Evolutionary conservation across 768 basidiomycete species (phyloP), one percentile per base, ranked within the genome.

Genomic region (Dacryopinax primogenitus): DNA sequence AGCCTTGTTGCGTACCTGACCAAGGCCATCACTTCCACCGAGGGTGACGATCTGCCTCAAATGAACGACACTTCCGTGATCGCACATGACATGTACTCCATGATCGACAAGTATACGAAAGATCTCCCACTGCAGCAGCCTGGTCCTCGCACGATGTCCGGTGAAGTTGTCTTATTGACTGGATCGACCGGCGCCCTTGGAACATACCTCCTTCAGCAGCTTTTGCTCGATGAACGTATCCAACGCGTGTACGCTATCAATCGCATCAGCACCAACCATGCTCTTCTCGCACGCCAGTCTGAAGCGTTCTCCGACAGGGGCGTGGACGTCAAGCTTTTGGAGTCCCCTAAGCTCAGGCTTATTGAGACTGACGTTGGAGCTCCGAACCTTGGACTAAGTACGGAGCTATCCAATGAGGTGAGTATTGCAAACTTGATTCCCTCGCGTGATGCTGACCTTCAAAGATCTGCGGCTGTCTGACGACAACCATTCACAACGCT

Each of bases 81-180:
- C 62, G 64, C 67, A 23, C 37, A 44, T 23, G 68, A 65, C 1
- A 79, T 80, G 68, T 71, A 75, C 32, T 72, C 67, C 0, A 75
- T 81, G 72, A 75, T 81, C 35, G 74, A 73, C 12, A 80, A 78
- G 69, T 79, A 82, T 67, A 73, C 26, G 68, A 61, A 3, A 64
- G 67, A 63, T 62, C 74, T 63, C 37, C 67, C 33, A 62, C 65
- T 16, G 51, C 66, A 21, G 66, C 68, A 12, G 33, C 47, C 21
- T 28, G 26, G 13, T 11, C 3, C 23, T 23, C 11, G 26, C 6
- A 30, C 3, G 9, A 18, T 4, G 9, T 4, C 11, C 3, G 51
- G 51, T 30, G 51, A 58, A 30, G 51, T 58, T 6, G 51, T 58
- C 7, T 21, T 58, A 11, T 30, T 58, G 2, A 58, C 51, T 30